A percentile compares a stretch with the other conserved stretches of the same genome.
Evolutionary conservation across 2,329 filamentous ascomycete species (phyloP).

Genomic region (Fusarium luffae): DNA sequence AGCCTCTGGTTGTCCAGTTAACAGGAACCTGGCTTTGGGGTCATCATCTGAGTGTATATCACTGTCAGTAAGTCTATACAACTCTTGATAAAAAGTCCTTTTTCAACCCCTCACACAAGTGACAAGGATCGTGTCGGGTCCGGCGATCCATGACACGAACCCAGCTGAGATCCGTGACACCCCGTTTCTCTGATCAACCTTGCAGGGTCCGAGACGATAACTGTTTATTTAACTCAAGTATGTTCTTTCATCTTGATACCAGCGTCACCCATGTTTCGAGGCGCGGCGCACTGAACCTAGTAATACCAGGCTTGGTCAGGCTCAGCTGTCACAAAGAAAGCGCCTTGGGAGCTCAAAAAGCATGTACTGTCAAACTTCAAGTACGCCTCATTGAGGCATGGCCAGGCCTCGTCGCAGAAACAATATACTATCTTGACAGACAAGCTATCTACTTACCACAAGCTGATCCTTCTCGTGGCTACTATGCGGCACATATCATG

Average conservation of each 20-base stretch:
- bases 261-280: neutral
- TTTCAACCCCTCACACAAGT: conserved; percentile 12
- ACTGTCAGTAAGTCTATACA: neutral
- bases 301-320: neutral
- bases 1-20: neutral
- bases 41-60: neutral
- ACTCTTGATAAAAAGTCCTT: neutral
- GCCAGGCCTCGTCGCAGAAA: neutral
- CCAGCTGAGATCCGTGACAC: conserved; percentile 42
- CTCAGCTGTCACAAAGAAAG: neutral
- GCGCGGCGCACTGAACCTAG: neutral
- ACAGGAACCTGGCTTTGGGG: neutral
- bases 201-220: conserved; percentile 3
- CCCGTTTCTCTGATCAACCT: conserved; percentile 22
- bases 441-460: neutral
- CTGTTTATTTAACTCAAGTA: conserved; percentile 15
- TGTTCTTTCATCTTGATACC: neutral
- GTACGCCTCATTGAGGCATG: neutral
- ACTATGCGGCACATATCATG: neutral
- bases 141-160: conserved; percentile 34
- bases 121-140: conserved; percentile 27
- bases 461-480: neutral
- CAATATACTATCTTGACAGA: neutral
- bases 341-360: neutral
- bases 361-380: neutral